Evolutionary conservation across 2,329 filamentous ascomycete genomes (phyloP).

Genomic region (Alternaria conjuncta): DNA sequence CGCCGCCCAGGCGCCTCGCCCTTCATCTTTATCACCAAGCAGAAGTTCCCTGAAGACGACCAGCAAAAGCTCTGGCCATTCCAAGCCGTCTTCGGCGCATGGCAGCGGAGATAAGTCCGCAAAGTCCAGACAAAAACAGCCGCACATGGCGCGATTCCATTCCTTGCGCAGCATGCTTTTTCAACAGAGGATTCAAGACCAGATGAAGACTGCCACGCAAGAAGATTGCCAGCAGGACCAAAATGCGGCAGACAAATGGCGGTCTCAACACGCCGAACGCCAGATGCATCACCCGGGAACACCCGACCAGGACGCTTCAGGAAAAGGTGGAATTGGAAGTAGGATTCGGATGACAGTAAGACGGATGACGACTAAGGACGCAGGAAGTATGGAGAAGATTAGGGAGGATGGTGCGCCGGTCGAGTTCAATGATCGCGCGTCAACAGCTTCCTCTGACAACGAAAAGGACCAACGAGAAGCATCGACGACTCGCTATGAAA

Average conservation of each 20-base stretch:
- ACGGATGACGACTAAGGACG: slow-evolving; percentile 39
- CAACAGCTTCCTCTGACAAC: slow-evolving; percentile 31
- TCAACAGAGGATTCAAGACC: slow-evolving; percentile 37
- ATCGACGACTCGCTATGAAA: slow-evolving; percentile 11
- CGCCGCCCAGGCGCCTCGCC: slow-evolving; percentile 7
- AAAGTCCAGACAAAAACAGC: slow-evolving; percentile 25
- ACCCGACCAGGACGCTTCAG: slow-evolving; percentile 23
- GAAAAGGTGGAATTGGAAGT: slow-evolving; percentile 28
- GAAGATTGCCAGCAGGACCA: slow-evolving; percentile 29
- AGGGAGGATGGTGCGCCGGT: slow-evolving; percentile 23
- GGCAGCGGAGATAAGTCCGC: slow-evolving; percentile 12
- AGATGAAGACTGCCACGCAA: slow-evolving; percentile 25
- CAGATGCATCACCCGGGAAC: slow-evolving; percentile 36
- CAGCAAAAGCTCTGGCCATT: slow-evolving; percentile 15
- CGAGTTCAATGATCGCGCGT: slow-evolving; percentile 26
- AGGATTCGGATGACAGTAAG: slow-evolving; percentile 35
- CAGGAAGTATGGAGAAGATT: slow-evolving; percentile 31
- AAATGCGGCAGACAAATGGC: slow-evolving; percentile 33
- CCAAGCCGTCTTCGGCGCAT: slow-evolving; percentile 10
- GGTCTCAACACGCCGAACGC: slow-evolving; percentile 34
- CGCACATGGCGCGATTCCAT: slow-evolving; percentile 43
- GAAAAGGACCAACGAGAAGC: slow-evolving; percentile 17
- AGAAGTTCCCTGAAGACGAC: slow-evolving; percentile 20
- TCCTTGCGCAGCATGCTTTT: slow-evolving; percentile 45
- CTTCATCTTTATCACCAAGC: slow-evolving; percentile 18